Evolutionary conservation across 2,329 filamentous ascomycete genomes (phyloP).

Genomic region (Phoma sp.): DNA sequence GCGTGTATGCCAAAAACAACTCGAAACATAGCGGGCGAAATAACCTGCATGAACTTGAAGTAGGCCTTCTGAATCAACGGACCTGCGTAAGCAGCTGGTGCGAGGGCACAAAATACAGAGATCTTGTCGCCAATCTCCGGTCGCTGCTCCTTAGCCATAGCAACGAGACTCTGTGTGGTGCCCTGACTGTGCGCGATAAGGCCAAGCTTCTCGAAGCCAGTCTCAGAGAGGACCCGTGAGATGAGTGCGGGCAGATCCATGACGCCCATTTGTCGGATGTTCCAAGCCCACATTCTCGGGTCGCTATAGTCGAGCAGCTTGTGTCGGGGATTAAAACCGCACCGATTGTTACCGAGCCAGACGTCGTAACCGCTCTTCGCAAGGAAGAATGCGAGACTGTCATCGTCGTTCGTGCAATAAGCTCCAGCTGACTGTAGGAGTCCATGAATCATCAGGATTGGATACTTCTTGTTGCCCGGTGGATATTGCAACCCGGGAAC

Average conservation of each 20-base stretch:
- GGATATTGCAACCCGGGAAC: slow-evolving; percentile 36
- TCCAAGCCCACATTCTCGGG: slow-evolving; percentile 96
- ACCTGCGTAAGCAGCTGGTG: slow-evolving; percentile 88
- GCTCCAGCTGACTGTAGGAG: slow-evolving; percentile 86
- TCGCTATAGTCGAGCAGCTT: slow-evolving; percentile 72
- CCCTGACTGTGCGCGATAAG: slow-evolving; percentile 90
- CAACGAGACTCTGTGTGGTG: slow-evolving; percentile 86
- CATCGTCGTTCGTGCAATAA: slow-evolving; percentile 88
- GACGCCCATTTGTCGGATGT: slow-evolving; percentile 91
- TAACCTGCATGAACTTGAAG: slow-evolving; percentile 87
- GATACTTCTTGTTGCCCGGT: slow-evolving; percentile 68
- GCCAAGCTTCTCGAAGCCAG: slow-evolving; percentile 81
- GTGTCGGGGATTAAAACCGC: slow-evolving; percentile 82
- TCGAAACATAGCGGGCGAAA: slow-evolving; percentile 77
- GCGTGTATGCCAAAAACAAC: slow-evolving; percentile 89
- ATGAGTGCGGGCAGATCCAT: slow-evolving; percentile 84
- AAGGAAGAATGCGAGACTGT: slow-evolving; percentile 88
- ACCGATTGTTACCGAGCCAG: slow-evolving; percentile 93
- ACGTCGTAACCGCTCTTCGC: slow-evolving; percentile 93
- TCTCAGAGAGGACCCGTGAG: slow-evolving; percentile 80
- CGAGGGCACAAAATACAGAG: slow-evolving; percentile 88
- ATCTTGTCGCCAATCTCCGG: slow-evolving; percentile 83
- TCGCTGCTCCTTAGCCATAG: slow-evolving; percentile 86
- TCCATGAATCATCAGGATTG: slow-evolving; percentile 86
- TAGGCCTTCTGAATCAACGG: slow-evolving; percentile 85